Base-by-base conservation (phyloP, 2,329 filamentous ascomycete genomes). In the Domatiomyces catenatus region DNA sequence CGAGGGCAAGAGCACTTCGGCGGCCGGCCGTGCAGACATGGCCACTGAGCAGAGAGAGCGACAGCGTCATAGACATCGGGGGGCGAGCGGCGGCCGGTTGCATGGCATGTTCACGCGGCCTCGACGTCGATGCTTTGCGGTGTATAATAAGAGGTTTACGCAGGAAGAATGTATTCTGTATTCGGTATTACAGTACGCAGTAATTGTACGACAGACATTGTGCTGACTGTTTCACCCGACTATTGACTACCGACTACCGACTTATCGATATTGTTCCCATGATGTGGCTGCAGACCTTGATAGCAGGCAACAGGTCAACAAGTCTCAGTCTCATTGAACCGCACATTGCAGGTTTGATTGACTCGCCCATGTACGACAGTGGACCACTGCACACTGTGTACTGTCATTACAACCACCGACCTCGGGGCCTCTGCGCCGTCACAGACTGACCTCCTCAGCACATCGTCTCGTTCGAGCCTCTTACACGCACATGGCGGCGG, bases 21-120 rank as follows among this genome's bases (percentile, higher is more conserved):
- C 63, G 65, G 58, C 61, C 68, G 43, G 60, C 53, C 2, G 57
- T 60, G 51, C 60, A 64, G 50, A 67, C 43, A 43, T 47, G 26
- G 8, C 17, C 17, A 24, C 28, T 12, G 22, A 24, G 20, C 45
- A 45, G 19, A 12, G 43, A 45, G 2, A 45, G 19, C 43, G 19
- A 45, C 43, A 45, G 22, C 32, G 32, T 8, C 32, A 39, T 15
- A 8, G 32, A 39, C 32, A 39, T 39, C 32, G 10, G 19, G 2
- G 43, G 43, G 43, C 43, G 43, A 5, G 19, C 12, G 22, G 19
- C 43, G 2, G 43, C 43, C 10, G 19, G 10, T 19, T 45, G 43
- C 43, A 45, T 45, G 43, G 22, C 22, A 12, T 45, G 22, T 39
- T 15, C 15, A 39, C 32, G 15, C 32, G 32, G 10, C 15, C 10